Evolutionary conservation across 2,329 filamentous ascomycete genomes (phyloP), one percentile per base, ranked within the genome.

Genomic region (Dactylonectria estremocensis): DNA sequence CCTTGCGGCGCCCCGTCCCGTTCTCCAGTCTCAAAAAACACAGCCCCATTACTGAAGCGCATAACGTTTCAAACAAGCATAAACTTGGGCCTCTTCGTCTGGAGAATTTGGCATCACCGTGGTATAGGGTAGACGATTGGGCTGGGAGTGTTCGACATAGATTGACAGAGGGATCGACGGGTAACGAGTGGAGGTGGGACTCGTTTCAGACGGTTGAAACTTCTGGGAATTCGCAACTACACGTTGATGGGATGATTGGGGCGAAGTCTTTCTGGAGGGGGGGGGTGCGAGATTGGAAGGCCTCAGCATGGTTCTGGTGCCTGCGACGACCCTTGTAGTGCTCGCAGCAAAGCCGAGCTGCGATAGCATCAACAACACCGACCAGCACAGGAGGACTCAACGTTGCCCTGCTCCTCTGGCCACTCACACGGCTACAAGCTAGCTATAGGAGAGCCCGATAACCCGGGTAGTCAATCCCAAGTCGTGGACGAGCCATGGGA

Each of bases 181-280:
- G 50, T 8, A 40, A 9, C 24, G 48, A 13, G 31, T 22, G 59
- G 59, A 22, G 37, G 59, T 28, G 24, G 24, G 31, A 33, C 45
- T 52, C 37, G 62, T 64, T 64, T 46, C 55, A 49, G 49, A 59
- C 24, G 24, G 9, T 58, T 40, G 61, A 64, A 50, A 33, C 48
- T 46, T 53, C 33, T 13, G 37, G 54, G 35, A 6, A 52, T 37
- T 52, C 61, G 53, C 46, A 58, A 58, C 46, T 52, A 53, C 61
- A 64, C 24, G 35, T 45, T 16, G 48, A 58, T 52, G 40, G n/a
- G 55, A 49, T 35, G 56, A 35, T 49, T 59, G 50, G 55, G 61
- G 61, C 61, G 37, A 45, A 58, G 61, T 46, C 31, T 49, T 2
- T 11, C 6, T 33, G 18, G 22, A 33, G 9, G 24, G 14, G 24